These are phyloP conservation scores for Ceratocystis variospora DNA, from an alignment of 2,329 filamentous ascomycete genomes.

Conservation along the genomic window DNA sequence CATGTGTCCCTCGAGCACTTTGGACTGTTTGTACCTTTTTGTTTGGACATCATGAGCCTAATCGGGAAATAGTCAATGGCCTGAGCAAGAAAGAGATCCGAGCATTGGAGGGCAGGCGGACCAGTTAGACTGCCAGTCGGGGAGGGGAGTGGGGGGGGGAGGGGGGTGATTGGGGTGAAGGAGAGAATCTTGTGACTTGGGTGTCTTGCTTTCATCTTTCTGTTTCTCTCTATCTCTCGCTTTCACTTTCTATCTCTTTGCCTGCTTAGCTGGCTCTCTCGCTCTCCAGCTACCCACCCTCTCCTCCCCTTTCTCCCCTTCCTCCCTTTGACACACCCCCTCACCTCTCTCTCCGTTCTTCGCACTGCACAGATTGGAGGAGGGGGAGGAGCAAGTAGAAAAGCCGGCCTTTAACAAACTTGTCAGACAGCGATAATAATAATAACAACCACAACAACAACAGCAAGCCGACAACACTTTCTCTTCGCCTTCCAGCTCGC, in stretches of 20 bases:
- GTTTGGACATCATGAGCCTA: background rate
- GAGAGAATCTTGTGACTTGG: background rate
- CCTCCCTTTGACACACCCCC: background rate
- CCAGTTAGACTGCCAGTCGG: background rate
- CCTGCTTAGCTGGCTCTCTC: background rate
- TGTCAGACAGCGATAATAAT: background rate
- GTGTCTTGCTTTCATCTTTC: too few relatives aligned
- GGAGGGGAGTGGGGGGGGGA: background rate
- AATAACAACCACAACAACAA: too few relatives aligned
- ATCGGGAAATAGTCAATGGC: background rate
- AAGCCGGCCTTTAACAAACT: background rate
- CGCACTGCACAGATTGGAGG: background rate
- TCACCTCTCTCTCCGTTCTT: conserved; percentile 3
- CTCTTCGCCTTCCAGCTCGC: too few relatives aligned
- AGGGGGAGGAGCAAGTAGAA: too few relatives aligned
- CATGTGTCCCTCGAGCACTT: too few relatives aligned
- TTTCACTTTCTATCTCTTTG: too few relatives aligned
- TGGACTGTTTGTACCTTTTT: background rate
- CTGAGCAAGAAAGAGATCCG: background rate
- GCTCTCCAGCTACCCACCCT: background rate
- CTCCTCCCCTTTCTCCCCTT: background rate
- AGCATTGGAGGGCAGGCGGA: background rate
- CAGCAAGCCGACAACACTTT: too few relatives aligned
- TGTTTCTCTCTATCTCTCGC: too few relatives aligned
- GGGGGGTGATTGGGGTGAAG: background rate